These are phyloP conservation scores for Grigorovia humatica DNA, from an alignment of 805 yeast species.

Conservation along the genomic window DNA sequence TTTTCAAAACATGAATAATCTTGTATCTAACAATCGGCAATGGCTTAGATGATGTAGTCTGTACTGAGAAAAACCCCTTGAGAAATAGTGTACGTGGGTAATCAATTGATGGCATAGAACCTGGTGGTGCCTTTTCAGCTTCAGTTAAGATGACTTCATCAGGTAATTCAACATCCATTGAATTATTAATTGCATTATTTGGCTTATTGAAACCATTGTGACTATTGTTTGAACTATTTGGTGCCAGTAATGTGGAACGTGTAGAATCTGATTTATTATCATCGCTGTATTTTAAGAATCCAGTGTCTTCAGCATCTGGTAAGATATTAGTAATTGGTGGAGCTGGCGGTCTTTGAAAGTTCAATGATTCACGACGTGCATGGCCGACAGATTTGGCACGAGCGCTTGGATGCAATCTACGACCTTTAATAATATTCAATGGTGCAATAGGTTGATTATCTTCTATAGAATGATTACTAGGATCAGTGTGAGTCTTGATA, in stretches of 20 bases:
- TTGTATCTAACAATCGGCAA: constrained; percentile 80
- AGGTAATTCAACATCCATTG: constrained; percentile 27
- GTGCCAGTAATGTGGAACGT: neutral
- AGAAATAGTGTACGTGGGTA: constrained; percentile 83
- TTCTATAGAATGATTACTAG: constrained; percentile 1
- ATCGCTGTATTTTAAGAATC: constrained; percentile 30
- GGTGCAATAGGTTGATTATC: constrained; percentile 16
- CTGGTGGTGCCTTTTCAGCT: constrained; percentile 53
- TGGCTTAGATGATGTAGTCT: constrained; percentile 88
- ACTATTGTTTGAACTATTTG: constrained; percentile 6
- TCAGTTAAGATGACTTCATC: constrained; percentile 40
- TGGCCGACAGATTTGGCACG: constrained; percentile 75
- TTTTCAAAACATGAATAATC: constrained; percentile 64
- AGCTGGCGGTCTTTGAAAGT: constrained; percentile 27
- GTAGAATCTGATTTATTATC: constrained; percentile 50
- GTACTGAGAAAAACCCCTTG: constrained; percentile 90
- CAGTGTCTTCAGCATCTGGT: constrained; percentile 34
- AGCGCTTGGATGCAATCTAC: constrained; percentile 63
- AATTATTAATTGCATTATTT: constrained; percentile 22
- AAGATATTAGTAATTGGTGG: constrained; percentile 21
- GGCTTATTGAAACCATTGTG: constrained; percentile 48
- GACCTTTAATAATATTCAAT: constrained; percentile 19
- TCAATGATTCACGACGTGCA: constrained; percentile 51
- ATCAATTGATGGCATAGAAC: constrained; percentile 88
- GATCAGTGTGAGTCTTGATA: constrained; percentile 1